These are phyloP conservation scores for Penicillium angulare DNA, from an alignment of 495 filamentous ascomycete species.

Conservation along the genomic window DNA sequence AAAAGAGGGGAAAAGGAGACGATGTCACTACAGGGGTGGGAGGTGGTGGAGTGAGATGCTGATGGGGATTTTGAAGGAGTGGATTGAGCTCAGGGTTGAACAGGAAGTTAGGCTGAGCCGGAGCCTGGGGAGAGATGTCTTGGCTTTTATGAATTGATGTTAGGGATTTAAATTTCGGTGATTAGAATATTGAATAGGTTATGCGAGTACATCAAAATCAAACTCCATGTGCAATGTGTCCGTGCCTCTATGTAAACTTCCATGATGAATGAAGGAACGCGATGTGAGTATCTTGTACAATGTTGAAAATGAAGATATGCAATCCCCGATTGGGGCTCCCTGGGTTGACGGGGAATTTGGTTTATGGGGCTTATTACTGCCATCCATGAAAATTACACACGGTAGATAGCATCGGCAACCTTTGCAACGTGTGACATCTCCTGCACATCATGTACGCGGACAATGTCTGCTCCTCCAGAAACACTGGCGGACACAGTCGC, in stretches of 20 bases:
- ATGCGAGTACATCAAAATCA: not conserved
- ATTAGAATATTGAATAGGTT: not conserved
- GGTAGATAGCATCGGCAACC: conserved; percentile 90
- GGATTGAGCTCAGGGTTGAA: too few relatives aligned
- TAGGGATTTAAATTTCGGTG: too few relatives aligned
- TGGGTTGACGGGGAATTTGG: too few relatives aligned
- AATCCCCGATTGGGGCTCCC: too few relatives aligned
- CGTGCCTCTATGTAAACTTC: conserved; percentile 17
- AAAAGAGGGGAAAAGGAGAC: too few relatives aligned
- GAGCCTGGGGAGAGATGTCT: too few relatives aligned
- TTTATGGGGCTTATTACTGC: too few relatives aligned
- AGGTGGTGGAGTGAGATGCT: too few relatives aligned
- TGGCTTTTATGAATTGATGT: too few relatives aligned
- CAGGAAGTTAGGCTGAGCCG: too few relatives aligned
- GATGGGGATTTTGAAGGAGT: too few relatives aligned
- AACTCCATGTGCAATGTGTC: not conserved
- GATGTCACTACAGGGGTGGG: too few relatives aligned
- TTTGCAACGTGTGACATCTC: conserved; percentile 86
- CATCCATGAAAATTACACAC: conserved; percentile 25
- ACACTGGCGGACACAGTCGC: conserved; percentile 85
- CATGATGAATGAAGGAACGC: conserved; percentile 28
- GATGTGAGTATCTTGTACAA: conserved; percentile 9
- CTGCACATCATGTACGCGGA: conserved; percentile 88
- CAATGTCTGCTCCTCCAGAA: conserved; percentile 89
- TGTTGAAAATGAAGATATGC: conserved; percentile 28